Evolutionary conservation across 805 yeast species (phyloP).

Genomic region (Pichia nanzhaoensis): DNA sequence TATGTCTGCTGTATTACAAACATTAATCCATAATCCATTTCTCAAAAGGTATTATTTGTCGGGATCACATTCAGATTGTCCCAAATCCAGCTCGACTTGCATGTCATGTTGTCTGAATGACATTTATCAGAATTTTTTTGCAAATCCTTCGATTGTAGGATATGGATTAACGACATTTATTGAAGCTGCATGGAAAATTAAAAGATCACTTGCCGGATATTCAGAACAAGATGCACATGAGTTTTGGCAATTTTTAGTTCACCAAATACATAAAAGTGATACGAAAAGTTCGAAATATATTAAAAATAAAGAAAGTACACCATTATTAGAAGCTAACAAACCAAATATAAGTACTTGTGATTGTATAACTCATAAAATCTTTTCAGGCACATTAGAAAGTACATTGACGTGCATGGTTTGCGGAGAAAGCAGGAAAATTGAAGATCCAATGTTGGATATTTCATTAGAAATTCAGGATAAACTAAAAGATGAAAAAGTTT

Average conservation of each 20-base stretch:
- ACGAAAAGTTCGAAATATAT: constrained; percentile 20
- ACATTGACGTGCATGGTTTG: constrained; percentile 72
- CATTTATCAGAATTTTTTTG: constrained; percentile 68
- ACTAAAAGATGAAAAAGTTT: constrained; percentile 16
- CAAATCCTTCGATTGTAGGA: constrained; percentile 54
- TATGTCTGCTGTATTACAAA: constrained; percentile 89
- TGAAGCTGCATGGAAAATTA: constrained; percentile 82
- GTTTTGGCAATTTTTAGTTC: constrained; percentile 85
- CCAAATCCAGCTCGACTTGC: constrained; percentile 41
- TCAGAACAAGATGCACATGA: constrained; percentile 99
- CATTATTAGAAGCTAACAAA: constrained; percentile 11
- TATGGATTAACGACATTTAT: constrained; percentile 77
- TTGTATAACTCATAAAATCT: constrained; percentile 78
- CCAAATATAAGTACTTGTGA: constrained; percentile 38
- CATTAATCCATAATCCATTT: constrained; percentile 84
- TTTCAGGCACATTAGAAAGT: constrained; percentile 78
- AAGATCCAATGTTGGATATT: constrained; percentile 86
- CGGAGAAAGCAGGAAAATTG: constrained; percentile 52
- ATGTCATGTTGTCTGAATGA: constrained; percentile 81
- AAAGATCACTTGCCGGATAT: constrained; percentile 84
- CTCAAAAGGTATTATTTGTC: constrained; percentile 70
- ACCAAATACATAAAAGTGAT: constrained; percentile 65
- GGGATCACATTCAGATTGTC: constrained; percentile 62
- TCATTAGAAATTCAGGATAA: constrained; percentile 63
- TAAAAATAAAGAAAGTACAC: constrained; percentile 19